A percentile compares a stretch with the other conserved stretches of the same genome.
phyloP scores from a whole-genome alignment of 1,284 basidiomycete species.

The Ustilago trichophora region DNA sequence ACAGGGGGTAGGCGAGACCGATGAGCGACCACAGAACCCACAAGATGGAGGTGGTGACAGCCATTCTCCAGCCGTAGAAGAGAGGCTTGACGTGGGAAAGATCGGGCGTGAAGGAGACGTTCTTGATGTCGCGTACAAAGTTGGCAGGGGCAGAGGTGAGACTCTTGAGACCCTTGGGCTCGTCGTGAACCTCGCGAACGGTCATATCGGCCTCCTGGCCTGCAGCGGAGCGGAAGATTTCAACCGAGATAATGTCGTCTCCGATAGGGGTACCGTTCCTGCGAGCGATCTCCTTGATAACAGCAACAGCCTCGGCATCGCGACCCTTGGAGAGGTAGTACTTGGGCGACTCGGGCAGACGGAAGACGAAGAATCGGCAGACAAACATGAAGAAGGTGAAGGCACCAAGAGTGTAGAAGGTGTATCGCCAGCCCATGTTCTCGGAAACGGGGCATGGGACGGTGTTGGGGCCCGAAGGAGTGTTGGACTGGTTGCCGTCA shows the following conservation, averaged over 20 bases:
- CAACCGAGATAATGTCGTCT: constrained; percentile 61
- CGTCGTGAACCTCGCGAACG: constrained; percentile 17
- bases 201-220: constrained; percentile 58
- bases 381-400: constrained; percentile 62
- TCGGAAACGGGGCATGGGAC: constrained; percentile 40
- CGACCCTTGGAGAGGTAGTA: constrained; percentile 64
- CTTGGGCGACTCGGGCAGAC: constrained; percentile 65
- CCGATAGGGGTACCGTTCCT: constrained; percentile 59
- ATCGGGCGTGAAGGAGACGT: constrained; percentile 46
- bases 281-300: constrained; percentile 58
- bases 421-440: constrained; percentile 65
- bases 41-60: constrained; percentile 56
- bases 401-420: constrained; percentile 61
- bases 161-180: constrained; percentile 20
- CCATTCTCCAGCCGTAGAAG: constrained; percentile 55
- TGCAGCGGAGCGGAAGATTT: constrained; percentile 61
- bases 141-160: constrained; percentile 17
- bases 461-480: constrained; percentile 8
- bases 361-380: constrained; percentile 61
- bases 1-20: constrained; percentile 65
- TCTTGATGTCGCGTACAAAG: constrained; percentile 16
- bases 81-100: constrained; percentile 60
- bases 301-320: constrained; percentile 62
- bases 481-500: constrained; percentile 45
- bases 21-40: constrained; percentile 64